Base-by-base conservation (phyloP, 495 filamentous ascomycete species). In the Friedmanniomyces simplex region DNA sequence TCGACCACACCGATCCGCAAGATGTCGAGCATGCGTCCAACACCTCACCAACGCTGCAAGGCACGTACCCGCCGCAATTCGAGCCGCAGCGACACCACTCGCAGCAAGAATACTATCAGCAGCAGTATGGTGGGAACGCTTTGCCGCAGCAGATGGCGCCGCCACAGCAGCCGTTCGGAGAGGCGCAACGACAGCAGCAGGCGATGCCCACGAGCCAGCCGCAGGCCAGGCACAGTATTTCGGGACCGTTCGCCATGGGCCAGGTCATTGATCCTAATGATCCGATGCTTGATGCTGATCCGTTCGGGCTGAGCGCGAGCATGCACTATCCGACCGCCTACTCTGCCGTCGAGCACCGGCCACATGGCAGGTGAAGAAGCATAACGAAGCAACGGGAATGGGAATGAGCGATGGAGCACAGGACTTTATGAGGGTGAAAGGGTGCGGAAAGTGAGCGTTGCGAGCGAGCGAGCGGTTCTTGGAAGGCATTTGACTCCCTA, bases 271-370 rank as follows among this genome's bases (percentile, higher is more conserved):
- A 91, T 64, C 80, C 83, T n/a, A 86, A 81, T 66, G 85, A 88
- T 66, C 85, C 88, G 11, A 84, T 86, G 72, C 77, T 93, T 39
- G 89, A 95, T 68, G 84, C 88, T 58, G 90, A 95, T 72, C 89
- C 90, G 10, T 96, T 95, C 65, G 90, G 89, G 18, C 74, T 95
- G 43, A 88, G 85, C 53, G 89, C 89, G 21, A 93, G 87, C 72
- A 94, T 96, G 90, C 87, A 90, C 63, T 96, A 94, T 64, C 89
- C 89, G 21, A 90, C 87, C 3, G 86, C 88, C 41, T 95, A 91
- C 73, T 86, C 83, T 52, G 90, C 54, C 14, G 18, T 50, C 12
- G 45, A 89, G 68, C 86, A 91, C 52, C 58, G 57, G 49, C 58
- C 48, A 18, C 54, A 25, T 21, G 52, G 39, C n/a, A 50, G 55